These are phyloP conservation scores for Rosa multiflora DNA, from an alignment of 306 rosid genomes.

Conservation along the genomic window DNA sequence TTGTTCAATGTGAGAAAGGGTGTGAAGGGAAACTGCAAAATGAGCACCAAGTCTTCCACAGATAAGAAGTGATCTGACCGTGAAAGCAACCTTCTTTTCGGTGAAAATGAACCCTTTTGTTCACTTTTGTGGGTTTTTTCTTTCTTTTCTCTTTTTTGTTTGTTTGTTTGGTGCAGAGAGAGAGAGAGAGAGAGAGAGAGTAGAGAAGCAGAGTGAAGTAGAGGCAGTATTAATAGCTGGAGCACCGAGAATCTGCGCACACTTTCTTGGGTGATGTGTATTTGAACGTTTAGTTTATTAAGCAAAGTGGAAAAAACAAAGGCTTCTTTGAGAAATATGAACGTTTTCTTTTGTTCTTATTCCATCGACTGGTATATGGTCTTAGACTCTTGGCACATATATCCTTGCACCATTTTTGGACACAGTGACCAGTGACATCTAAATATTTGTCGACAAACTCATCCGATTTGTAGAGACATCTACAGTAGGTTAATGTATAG, in stretches of 20 bases:
- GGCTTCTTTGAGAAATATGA: slow-evolving; percentile 44
- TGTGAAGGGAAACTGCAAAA: slow-evolving; percentile 25
- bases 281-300: slow-evolving; percentile 53
- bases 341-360: slow-evolving; percentile 67
- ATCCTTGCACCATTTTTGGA: not conserved
- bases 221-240: slow-evolving; percentile 36
- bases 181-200: slow-evolving; percentile 7
- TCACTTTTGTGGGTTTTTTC: slow-evolving; percentile 25
- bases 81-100: slow-evolving; percentile 47
- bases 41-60: slow-evolving; percentile 23
- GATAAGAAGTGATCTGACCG: slow-evolving; percentile 25
- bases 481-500: too few relatives aligned
- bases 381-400: not conserved
- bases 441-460: not conserved
- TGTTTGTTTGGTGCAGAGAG: not conserved
- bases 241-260: slow-evolving; percentile 35
- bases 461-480: too few relatives aligned
- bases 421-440: not conserved
- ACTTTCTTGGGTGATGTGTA: slow-evolving; percentile 58
- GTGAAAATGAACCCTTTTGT: slow-evolving; percentile 33
- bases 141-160: not conserved
- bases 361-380: slow-evolving; percentile 28
- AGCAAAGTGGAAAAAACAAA: not conserved
- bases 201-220: not conserved
- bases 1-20: slow-evolving; percentile 16